These are phyloP conservation scores for Cercospora zeina DNA, from an alignment of 2,329 filamentous ascomycete species.

Conservation along the genomic window DNA sequence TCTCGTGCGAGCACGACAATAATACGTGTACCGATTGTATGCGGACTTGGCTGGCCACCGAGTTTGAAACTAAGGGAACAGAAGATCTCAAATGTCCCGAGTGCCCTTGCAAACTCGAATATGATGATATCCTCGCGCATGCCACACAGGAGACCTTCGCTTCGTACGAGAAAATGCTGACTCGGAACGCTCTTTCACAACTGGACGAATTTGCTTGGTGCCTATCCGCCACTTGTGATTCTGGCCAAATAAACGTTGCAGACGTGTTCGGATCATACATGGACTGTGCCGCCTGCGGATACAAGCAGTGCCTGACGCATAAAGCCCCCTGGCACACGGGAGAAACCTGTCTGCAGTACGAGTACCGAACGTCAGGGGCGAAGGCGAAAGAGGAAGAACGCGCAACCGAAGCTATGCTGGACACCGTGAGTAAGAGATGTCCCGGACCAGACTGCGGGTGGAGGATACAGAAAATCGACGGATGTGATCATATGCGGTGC, in stretches of 20 bases:
- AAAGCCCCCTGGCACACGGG: constrained; percentile 42
- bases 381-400: constrained; percentile 34
- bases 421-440: constrained; percentile 42
- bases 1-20: constrained; percentile 39
- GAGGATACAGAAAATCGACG: constrained; percentile 45
- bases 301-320: constrained; percentile 43
- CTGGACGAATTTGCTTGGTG: constrained; percentile 57
- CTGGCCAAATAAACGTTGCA: constrained; percentile 54
- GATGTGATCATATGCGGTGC: constrained; percentile 47
- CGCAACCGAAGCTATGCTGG: constrained; percentile 36
- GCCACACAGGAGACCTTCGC: constrained; percentile 50
- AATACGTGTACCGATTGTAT: constrained; percentile 45
- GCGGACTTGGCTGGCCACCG: constrained; percentile 43
- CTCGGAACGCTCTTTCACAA: constrained; percentile 48
- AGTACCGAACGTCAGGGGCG: constrained; percentile 36
- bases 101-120: constrained; percentile 49
- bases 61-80: constrained; percentile 45
- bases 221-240: constrained; percentile 51
- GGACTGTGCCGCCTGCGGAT: constrained; percentile 42
- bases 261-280: constrained; percentile 44
- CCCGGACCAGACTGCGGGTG: constrained; percentile 41
- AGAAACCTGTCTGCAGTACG: constrained; percentile 46
- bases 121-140: constrained; percentile 50
- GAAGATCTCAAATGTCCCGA: constrained; percentile 56
- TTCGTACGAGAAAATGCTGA: constrained; percentile 51